Evolutionary conservation across 768 basidiomycete species (phyloP), one percentile per base, ranked within the genome.

Genomic region (Mycena albidolilacea): DNA sequence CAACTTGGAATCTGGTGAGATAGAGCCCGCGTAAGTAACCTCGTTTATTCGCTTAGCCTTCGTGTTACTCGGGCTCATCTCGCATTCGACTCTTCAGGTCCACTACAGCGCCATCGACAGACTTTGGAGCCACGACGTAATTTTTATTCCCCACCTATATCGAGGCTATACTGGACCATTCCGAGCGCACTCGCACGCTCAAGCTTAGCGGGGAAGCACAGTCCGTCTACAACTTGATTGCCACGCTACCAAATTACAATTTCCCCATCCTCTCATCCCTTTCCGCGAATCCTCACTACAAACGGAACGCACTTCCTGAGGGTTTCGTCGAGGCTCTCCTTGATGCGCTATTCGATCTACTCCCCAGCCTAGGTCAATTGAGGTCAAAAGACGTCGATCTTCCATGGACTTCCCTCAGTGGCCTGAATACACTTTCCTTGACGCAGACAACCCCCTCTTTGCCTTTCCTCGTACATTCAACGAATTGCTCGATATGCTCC

Each of bases 241-340:
- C 3, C 12, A 21, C 7, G 38, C 39, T 71, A 2, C 48, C 37
- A 3, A 5, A 65, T 10, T 15, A 41, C 48, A 52, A 38, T 15
- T 37, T 71, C 19, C 64, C 70, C 5, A 60, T 60, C 21, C 70
- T 71, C 8, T 41, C 58, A 11, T 71, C 64, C 17, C 35, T 71
- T 17, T 11, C 9, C 48, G 12, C 65, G 19, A 39, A 66, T 37
- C 21, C 58, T 4, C n/a, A 6, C 12, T 19, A 7, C 10, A 52
- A 60, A 35, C 38, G 17, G 3, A 38, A 65, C 5, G 64, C 52
- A 8, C 23, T 60, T 17, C 58, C 48, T 0, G 46, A 21, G 0
- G 70, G 38, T 12, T 23, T 46, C 7, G 38, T 66, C 5, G 9
- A 23, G 23, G 58, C 37, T 21, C 46, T 8, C 64, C 52, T 62